Conservation (phyloP, 2,329 filamentous ascomycete species). For the Colletotrichum phormii region DNA sequence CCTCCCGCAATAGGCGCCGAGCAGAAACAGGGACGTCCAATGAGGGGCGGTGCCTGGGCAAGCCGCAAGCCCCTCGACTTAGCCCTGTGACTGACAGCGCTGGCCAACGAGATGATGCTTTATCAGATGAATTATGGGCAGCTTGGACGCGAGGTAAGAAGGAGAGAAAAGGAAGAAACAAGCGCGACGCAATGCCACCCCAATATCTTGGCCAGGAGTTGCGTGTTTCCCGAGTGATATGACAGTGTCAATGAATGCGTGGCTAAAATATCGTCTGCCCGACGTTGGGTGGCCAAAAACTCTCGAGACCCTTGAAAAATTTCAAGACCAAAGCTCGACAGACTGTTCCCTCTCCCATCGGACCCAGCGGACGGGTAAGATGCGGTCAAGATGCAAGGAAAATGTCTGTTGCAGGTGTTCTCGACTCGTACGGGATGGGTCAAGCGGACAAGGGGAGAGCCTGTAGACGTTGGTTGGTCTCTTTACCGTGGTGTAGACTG, state of each 20-base stretch:
- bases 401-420: slow-evolving; percentile 13
- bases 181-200: neutral
- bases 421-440: slow-evolving; percentile 17
- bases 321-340: neutral
- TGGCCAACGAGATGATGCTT: slow-evolving; percentile 14
- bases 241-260: neutral
- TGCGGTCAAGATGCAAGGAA: slow-evolving; percentile 16
- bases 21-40: slow-evolving; percentile 17
- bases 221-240: neutral
- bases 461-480: slow-evolving; percentile 1
- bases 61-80: slow-evolving; percentile 14
- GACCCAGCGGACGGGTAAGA: slow-evolving; percentile 2
- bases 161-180: neutral
- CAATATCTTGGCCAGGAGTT: neutral
- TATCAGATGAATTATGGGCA: slow-evolving; percentile 8
- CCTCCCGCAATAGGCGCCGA: neutral
- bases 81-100: slow-evolving; percentile 1
- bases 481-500: neutral
- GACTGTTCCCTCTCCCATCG: neutral
- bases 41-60: slow-evolving; percentile 17
- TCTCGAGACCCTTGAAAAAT: neutral
- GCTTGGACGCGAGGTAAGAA: neutral
- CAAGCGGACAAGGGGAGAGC: slow-evolving; percentile 11
- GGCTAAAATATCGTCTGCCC: neutral
- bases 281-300: neutral